Conservation (phyloP, 1,139 yeast genomes). For the Candida anutae region DNA sequence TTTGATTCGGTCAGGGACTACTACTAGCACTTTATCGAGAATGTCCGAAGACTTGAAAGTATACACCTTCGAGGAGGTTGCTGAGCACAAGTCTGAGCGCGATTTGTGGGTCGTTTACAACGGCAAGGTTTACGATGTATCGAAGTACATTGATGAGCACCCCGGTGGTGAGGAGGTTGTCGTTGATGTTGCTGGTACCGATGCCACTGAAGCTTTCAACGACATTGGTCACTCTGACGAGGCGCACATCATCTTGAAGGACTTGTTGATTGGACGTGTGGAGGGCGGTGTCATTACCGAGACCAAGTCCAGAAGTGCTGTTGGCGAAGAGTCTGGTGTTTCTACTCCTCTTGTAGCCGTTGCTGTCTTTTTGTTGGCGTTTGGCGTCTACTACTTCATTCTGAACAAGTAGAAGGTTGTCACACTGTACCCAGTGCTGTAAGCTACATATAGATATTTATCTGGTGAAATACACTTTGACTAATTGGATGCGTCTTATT, state of each 20-base stretch:
- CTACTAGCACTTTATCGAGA: too few species aligned
- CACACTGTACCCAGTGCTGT: too few species aligned
- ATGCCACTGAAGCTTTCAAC: slow-evolving; percentile 90
- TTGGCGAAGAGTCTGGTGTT: slow-evolving; percentile 18
- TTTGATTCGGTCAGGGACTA: too few species aligned
- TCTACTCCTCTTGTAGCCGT: slow-evolving; percentile 21
- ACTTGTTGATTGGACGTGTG: slow-evolving; percentile 58
- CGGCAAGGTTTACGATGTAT: slow-evolving; percentile 84
- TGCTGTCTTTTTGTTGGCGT: slow-evolving; percentile 9
- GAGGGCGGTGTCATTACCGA: slow-evolving; percentile 34
- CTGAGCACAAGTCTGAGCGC: slow-evolving; percentile 66
- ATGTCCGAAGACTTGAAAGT: slow-evolving; percentile 19
- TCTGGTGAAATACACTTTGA: too few species aligned
- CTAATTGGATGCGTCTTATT: too few species aligned
- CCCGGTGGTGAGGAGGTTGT: slow-evolving; percentile 99
- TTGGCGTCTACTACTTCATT: slow-evolving; percentile 10
- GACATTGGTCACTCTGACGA: slow-evolving; percentile 98
- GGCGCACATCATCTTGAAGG: slow-evolving; percentile 70
- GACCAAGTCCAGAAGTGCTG: slow-evolving; percentile 16
- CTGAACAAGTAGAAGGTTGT: slow-evolving; percentile 5
- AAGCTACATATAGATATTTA: too few species aligned
- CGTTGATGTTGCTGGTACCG: slow-evolving; percentile 83
- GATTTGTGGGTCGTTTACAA: slow-evolving; percentile 89
- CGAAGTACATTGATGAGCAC: slow-evolving; percentile 86
- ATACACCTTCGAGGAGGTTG: slow-evolving; percentile 54